Evolutionary conservation across 768 basidiomycete genomes (phyloP).

Genomic region (Hygrocybe punicea): DNA sequence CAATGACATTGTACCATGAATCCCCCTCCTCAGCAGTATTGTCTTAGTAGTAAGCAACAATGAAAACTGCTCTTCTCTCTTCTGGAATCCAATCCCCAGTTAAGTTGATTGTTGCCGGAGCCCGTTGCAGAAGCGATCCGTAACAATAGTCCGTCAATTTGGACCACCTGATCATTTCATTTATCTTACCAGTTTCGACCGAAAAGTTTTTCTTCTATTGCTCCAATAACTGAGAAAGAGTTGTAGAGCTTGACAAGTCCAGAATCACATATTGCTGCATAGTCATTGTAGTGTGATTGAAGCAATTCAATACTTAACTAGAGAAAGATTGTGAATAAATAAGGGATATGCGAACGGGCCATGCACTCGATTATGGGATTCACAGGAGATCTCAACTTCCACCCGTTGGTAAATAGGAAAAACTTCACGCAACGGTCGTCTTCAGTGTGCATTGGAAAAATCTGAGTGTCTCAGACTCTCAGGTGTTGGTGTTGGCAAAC

Average conservation of each 20-base stretch:
- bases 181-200: constrained; percentile 14
- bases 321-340: no score
- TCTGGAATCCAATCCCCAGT: no score
- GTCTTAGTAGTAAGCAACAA: no score
- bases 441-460: constrained; percentile 12
- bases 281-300: constrained; percentile 9
- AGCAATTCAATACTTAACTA: no score
- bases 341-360: no score
- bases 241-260: constrained; percentile 10
- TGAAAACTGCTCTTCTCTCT: no score
- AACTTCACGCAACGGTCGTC: constrained; percentile 11
- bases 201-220: constrained; percentile 12
- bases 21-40: no score
- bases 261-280: constrained; percentile 8
- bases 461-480: constrained; percentile 9
- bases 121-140: no score
- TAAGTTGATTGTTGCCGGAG: no score
- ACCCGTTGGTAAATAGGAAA: neutral
- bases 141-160: no score
- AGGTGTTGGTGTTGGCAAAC: constrained; percentile 7
- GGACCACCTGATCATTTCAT: constrained; percentile 8
- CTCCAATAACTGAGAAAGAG: constrained; percentile 8
- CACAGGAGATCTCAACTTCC: neutral
- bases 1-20: no score
- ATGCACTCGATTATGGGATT: constrained; percentile 1